These are phyloP conservation scores for Psilocybe azurescens DNA, from an alignment of 768 basidiomycete species.

Conservation along the genomic window DNA sequence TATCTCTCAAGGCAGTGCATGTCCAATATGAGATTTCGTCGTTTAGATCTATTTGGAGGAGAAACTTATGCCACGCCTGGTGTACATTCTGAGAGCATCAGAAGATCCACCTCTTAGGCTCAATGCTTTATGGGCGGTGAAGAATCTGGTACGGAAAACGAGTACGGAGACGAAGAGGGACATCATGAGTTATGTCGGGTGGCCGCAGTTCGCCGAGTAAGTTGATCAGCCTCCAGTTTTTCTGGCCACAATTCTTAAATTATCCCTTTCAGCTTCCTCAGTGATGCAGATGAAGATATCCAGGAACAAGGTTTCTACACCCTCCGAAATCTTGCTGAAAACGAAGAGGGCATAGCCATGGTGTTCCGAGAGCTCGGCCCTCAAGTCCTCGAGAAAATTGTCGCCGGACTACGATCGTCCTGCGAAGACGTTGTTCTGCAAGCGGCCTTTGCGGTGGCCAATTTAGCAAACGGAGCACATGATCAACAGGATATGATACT, in stretches of 20 bases:
- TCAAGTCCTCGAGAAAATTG: slow-evolving; percentile 49
- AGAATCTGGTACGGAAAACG: slow-evolving; percentile 79
- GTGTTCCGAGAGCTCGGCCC: slow-evolving; percentile 58
- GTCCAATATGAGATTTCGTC: neutral
- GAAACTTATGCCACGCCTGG: slow-evolving; percentile 69
- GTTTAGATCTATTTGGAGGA: slow-evolving; percentile 68
- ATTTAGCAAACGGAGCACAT: slow-evolving; percentile 66
- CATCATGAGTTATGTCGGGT: slow-evolving; percentile 74
- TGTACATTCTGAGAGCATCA: slow-evolving; percentile 54
- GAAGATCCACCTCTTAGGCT: slow-evolving; percentile 62
- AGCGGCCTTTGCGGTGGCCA: slow-evolving; percentile 67
- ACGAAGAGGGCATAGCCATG: slow-evolving; percentile 66
- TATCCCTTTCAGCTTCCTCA: slow-evolving; percentile 49
- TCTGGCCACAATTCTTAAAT: neutral
- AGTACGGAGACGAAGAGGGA: slow-evolving; percentile 60
- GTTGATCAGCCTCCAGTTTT: slow-evolving; percentile 23
- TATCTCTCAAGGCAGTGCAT: slow-evolving; percentile 1
- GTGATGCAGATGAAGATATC: slow-evolving; percentile 56
- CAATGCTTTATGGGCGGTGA: slow-evolving; percentile 86
- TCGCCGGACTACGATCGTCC: slow-evolving; percentile 51
- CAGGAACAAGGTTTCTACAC: slow-evolving; percentile 78
- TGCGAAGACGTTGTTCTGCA: slow-evolving; percentile 33
- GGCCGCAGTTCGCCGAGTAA: slow-evolving; percentile 63
- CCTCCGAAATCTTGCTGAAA: slow-evolving; percentile 68
- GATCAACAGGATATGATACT: slow-evolving; percentile 58